Evolutionary conservation across 1,284 basidiomycete species (phyloP), one percentile per base, ranked within the genome.

Genomic region (Ustilago esculenta): DNA sequence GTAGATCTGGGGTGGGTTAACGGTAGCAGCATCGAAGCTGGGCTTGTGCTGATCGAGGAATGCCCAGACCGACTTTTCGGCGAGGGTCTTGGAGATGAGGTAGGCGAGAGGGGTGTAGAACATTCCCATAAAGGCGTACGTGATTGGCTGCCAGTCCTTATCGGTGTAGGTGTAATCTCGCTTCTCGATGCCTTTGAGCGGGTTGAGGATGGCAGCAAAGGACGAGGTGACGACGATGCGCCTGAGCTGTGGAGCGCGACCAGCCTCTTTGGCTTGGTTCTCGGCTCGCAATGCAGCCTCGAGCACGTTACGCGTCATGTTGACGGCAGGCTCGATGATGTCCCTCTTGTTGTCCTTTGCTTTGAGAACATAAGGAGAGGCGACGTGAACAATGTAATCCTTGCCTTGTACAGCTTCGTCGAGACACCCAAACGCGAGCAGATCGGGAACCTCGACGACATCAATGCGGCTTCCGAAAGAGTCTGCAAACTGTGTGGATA

Each of bases 21-120:
- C 59, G 12, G 63, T 69, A 3, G 57, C 46, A 14, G 72, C 60
- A 41, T 76, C 75, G 18, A 71, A 71, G 0, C 33, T 12, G 10
- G 68, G 68, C 20, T 80, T 75, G 49, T 80, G 63, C 29, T 76
- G 45, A n/a, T 78, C 61, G 14, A 83, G 51, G 44, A 77, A 82
- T 4, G 75, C 43, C 83, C 82, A 83, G 0, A 81, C 79, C 4
- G 79, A 73, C 14, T 70, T 72, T 44, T 83, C 82, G 2, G 82
- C 80, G 6, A 83, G 58, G 1, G 77, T 79, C 58, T 83, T 83
- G 43, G 76, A 78, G 10, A 81, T 79, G n/a, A 74, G 43, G 46
- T 83, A 83, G 66, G 78, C 59, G n/a, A 71, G 61, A 0, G 61
- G 68, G 2, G 49, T 41, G 53, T 71, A 61, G 41, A 59, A 71